Conservation (phyloP, 805 yeast genomes). For the Metschnikowia arizonensis region DNA sequence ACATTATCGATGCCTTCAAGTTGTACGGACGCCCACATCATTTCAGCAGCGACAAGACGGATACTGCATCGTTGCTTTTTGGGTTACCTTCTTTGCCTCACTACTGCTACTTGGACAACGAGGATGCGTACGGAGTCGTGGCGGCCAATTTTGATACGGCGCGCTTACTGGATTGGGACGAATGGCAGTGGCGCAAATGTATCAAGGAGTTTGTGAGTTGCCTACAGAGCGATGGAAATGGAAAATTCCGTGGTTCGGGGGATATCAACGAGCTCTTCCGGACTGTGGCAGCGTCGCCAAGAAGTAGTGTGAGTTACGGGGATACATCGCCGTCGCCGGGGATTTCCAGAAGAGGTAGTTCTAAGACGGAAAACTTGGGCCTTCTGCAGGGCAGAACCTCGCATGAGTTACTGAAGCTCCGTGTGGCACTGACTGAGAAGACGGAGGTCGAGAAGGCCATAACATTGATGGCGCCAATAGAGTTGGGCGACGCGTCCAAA, state of each 20-base stretch:
- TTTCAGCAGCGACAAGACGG: constrained; percentile 68
- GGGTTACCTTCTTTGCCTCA: constrained; percentile 74
- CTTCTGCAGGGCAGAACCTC: constrained; percentile 1
- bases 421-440: not conserved
- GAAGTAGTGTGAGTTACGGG: constrained; percentile 4
- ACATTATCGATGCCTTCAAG: constrained; percentile 64
- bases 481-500: too few relatives aligned
- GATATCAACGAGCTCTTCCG: constrained; percentile 32
- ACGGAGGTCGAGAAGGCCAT: not conserved
- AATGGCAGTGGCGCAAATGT: constrained; percentile 26
- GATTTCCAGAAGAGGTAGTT: constrained; percentile 2
- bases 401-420: constrained; percentile 1
- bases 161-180: constrained; percentile 24
- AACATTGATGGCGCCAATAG: too few relatives aligned
- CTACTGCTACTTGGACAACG: constrained; percentile 48
- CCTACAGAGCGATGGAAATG: constrained; percentile 17
- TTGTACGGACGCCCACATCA: constrained; percentile 73
- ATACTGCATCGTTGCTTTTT: constrained; percentile 61
- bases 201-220: constrained; percentile 21
- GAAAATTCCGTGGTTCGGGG: constrained; percentile 34
- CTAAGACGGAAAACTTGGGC: not conserved
- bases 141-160: constrained; percentile 19
- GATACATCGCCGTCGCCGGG: constrained; percentile 7
- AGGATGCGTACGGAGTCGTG: constrained; percentile 23
- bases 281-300: constrained; percentile 15